phyloP scores from a whole-genome alignment of 2,329 filamentous ascomycete genomes.

The Amylocarpus encephaloides region DNA sequence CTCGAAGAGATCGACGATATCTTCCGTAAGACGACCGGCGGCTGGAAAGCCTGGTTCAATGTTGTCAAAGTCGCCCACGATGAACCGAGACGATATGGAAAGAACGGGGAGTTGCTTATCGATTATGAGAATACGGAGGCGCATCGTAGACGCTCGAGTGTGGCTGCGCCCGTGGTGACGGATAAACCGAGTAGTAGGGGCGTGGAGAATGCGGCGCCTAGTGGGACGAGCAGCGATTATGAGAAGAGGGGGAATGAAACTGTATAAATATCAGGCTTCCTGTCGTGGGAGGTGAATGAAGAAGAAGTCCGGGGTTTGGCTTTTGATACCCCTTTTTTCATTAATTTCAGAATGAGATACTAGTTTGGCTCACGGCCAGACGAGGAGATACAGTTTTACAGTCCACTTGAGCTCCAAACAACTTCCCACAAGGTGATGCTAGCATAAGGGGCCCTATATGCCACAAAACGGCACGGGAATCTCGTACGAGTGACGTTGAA shows the following conservation, averaged over 20 bases:
- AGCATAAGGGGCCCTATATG: no score
- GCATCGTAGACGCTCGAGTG: slow-evolving; percentile 13
- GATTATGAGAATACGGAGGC: slow-evolving; percentile 27
- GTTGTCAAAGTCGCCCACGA: slow-evolving; percentile 38
- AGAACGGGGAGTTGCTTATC: slow-evolving; percentile 49
- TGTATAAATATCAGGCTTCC: no score
- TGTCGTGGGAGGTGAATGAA: no score
- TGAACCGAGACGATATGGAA: slow-evolving; percentile 51
- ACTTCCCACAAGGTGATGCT: no score
- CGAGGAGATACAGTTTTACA: no score
- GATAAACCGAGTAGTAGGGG: background rate
- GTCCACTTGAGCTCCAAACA: no score
- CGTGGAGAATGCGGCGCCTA: slow-evolving; percentile 9
- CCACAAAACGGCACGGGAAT: no score
- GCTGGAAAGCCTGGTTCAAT: slow-evolving; percentile 32
- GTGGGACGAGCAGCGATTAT: slow-evolving; percentile 1
- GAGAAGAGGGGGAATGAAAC: slow-evolving; percentile 5
- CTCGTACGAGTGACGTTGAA: no score
- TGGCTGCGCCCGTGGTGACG: background rate
- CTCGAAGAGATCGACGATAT: slow-evolving; percentile 63
- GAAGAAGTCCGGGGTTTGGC: no score
- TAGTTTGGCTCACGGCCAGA: no score
- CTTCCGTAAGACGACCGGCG: slow-evolving; percentile 46
- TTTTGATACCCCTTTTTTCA: no score
- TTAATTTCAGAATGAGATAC: no score